Evolutionary conservation across 1,139 yeast genomes (phyloP), one percentile per base, ranked within the genome.

Genomic region (Kodamaea sp.): DNA sequence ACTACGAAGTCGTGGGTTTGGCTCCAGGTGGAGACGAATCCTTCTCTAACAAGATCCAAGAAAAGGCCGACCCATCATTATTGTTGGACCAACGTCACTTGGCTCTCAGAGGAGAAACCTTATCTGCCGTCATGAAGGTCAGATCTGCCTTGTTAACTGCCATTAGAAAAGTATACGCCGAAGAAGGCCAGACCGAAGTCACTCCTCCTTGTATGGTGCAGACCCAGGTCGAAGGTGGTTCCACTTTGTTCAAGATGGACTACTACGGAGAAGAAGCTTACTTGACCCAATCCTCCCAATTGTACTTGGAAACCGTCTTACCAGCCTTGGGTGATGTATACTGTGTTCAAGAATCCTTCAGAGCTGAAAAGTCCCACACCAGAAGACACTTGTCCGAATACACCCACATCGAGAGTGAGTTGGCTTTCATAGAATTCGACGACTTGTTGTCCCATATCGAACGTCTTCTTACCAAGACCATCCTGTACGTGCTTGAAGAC

Each of bases 161-260:
- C 22, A 68, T 94, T 51, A 81, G 99, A 70, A 74, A 78, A 48
- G 84, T 85, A 41, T 90, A 76, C 57, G 70, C 63, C 22, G 94
- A 88, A 53, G 90, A 85, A 66, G 78, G 80, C 26, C 59, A 89
- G 38, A 69, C 80, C 29, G 99, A 94, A 72, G 97, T 94, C 41
- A 92, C 97, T 24, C 97, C 98, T 31, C 99, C 99, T 55, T 90
- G 97, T 68, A 90, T 94, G 97, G 99, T 94, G 39, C 98, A 94
- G 70, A 90, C 97, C 28, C 97, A 92, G 71, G 99, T 94, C 41
- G 99, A 94, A 71, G 98, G 99, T 61, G 99, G 99, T 35, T 85
- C 97, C 22, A 94, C 98, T 12, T 75, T 94, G 58, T 94, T 94
- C 72, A 81, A 83, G 53, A 73, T 94, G 73, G 85, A 87, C 61